A percentile compares a stretch with the other conserved stretches of the same genome.
These are phyloP conservation scores for Xylogone sp. DNA, from an alignment of 2,329 filamentous ascomycete species.

Conservation along the genomic window DNA sequence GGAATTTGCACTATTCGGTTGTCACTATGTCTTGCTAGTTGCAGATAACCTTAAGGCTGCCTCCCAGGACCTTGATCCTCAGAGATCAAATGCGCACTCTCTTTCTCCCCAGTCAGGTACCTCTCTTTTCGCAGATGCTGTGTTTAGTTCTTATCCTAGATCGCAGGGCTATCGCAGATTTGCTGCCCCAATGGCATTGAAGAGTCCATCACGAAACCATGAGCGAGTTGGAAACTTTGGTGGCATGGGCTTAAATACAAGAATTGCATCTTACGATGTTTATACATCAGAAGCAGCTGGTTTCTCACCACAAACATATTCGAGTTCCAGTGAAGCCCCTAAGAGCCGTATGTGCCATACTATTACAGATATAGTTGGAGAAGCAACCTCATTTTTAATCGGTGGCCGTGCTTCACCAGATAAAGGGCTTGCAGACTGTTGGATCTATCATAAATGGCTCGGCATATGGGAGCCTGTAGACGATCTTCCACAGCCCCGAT, in stretches of 20 bases:
- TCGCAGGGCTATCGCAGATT: slow-evolving; percentile 53
- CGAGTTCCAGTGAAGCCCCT: slow-evolving; percentile 31
- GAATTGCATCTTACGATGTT: slow-evolving; percentile 41
- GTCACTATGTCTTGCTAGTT: slow-evolving; percentile 77
- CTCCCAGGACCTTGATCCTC: neutral
- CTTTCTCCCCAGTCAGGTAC: neutral
- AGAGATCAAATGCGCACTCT: neutral
- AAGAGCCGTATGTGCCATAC: slow-evolving; percentile 68
- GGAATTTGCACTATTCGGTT: slow-evolving; percentile 80
- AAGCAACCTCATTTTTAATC: slow-evolving; percentile 57
- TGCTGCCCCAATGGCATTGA: slow-evolving; percentile 47
- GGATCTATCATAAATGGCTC: slow-evolving; percentile 58
- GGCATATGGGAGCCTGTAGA: slow-evolving; percentile 59
- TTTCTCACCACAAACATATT: neutral
- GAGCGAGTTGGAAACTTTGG: slow-evolving; percentile 25
- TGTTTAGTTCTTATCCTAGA: slow-evolving; percentile 26
- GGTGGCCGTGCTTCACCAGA: slow-evolving; percentile 79
- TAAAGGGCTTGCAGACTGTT: slow-evolving; percentile 67
- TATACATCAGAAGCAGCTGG: slow-evolving; percentile 27
- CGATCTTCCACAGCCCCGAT: slow-evolving; percentile 67
- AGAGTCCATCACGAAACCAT: slow-evolving; percentile 31
- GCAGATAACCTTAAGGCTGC: slow-evolving; percentile 35
- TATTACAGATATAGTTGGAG: slow-evolving; percentile 61
- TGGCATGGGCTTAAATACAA: slow-evolving; percentile 34
- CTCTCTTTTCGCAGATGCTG: neutral